Conservation (phyloP, 2,329 filamentous ascomycete genomes). For the Cladophialophora psammophila region DNA sequence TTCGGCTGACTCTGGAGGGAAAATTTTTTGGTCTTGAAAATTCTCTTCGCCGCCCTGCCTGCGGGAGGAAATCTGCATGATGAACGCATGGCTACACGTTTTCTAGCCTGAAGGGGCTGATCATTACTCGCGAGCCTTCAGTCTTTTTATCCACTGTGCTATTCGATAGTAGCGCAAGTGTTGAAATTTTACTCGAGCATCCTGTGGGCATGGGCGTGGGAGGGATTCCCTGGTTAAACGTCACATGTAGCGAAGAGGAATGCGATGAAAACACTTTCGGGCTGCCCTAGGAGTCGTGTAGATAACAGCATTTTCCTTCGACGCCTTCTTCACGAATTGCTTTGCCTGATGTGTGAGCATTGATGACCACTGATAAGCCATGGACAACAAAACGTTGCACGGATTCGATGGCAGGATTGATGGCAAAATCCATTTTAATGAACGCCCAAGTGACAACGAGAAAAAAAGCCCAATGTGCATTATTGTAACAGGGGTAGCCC, state of each 20-base stretch:
- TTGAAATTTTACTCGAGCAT: not conserved
- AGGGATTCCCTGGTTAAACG: not conserved
- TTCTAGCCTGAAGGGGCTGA: slow-evolving; percentile 3
- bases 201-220: not conserved
- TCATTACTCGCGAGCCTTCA: not conserved
- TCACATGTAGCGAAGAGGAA: not conserved
- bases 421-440: slow-evolving; percentile 13
- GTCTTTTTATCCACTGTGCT: not conserved
- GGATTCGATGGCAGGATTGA: not conserved
- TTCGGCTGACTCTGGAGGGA: not conserved
- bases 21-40: slow-evolving; percentile 15
- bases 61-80: not conserved
- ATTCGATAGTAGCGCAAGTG: not conserved
- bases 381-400: not conserved
- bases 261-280: not conserved
- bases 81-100: not conserved
- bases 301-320: not conserved
- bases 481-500: slow-evolving; percentile 37
- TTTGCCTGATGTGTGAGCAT: not conserved
- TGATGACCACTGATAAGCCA: not conserved
- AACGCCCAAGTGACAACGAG: slow-evolving; percentile 12
- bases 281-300: not conserved
- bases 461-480: slow-evolving; percentile 26
- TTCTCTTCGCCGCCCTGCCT: slow-evolving; percentile 7
- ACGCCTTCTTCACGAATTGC: not conserved